A percentile compares a stretch with the other conserved stretches of the same genome.
These are phyloP conservation scores for Pseudogymnoascus sp. DNA, from an alignment of 2,329 filamentous ascomycete species.

Conservation along the genomic window DNA sequence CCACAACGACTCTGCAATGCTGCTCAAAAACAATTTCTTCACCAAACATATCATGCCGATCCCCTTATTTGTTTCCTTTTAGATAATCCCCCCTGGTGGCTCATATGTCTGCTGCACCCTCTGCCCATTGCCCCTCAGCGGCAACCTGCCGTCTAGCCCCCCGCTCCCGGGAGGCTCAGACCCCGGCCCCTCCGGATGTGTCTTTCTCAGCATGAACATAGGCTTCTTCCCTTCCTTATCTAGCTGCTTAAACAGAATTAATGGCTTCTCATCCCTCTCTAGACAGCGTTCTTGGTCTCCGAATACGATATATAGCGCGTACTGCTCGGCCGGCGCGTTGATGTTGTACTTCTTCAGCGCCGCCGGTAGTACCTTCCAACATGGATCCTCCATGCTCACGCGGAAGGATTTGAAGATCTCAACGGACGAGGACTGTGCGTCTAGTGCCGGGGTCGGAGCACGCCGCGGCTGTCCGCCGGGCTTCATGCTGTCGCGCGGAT, in stretches of 20 bases:
- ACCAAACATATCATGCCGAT: background rate
- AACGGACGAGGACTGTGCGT: conserved; percentile 56
- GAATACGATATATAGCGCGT: conserved; percentile 95
- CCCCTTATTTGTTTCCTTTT: background rate
- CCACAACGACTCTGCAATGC: background rate
- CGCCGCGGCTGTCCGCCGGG: conserved; percentile 38
- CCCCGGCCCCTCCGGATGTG: conserved; percentile 33
- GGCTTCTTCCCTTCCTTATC: conserved; percentile 96
- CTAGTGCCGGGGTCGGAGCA: conserved; percentile 53
- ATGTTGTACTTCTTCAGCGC: conserved; percentile 98
- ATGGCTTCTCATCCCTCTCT: conserved; percentile 81
- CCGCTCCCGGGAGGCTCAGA: conserved; percentile 25
- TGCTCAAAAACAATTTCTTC: background rate
- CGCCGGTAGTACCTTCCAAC: conserved; percentile 91
- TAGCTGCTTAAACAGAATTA: conserved; percentile 94
- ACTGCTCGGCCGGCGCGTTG: conserved; percentile 94
- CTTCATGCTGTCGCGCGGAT: conserved; percentile 25
- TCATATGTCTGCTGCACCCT: conserved; percentile 19
- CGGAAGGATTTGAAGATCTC: conserved; percentile 99
- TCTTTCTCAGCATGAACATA: conserved; percentile 87
- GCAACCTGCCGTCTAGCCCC: conserved; percentile 18
- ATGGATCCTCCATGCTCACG: conserved; percentile 95
- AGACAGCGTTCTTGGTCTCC: conserved; percentile 96
- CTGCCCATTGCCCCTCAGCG: conserved; percentile 15
- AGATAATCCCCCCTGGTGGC: conserved; percentile 29